These are phyloP conservation scores for Ogataea saltuana DNA, from an alignment of 805 yeast genomes.

Conservation along the genomic window DNA sequence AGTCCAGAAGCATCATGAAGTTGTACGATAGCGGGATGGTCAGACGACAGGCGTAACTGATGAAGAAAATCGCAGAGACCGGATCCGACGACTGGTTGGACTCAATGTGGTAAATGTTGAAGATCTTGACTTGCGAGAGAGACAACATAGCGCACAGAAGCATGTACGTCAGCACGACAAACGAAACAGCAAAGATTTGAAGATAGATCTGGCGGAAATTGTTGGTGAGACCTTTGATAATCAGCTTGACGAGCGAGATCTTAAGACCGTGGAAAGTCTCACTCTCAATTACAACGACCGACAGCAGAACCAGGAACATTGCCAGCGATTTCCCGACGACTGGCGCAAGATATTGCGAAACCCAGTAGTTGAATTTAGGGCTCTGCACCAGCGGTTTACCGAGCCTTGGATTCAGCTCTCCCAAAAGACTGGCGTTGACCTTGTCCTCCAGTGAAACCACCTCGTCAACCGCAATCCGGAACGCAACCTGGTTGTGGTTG, in stretches of 20 bases:
- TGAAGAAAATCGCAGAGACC: slow-evolving; percentile 72
- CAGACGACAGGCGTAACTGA: slow-evolving; percentile 77
- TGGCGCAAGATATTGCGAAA: slow-evolving; percentile 49
- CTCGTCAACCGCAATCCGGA: slow-evolving; percentile 48
- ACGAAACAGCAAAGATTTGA: slow-evolving; percentile 42
- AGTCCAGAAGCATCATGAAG: slow-evolving; percentile 63
- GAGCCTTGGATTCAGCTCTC: slow-evolving; percentile 35
- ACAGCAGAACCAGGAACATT: slow-evolving; percentile 41
- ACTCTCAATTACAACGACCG: slow-evolving; percentile 64
- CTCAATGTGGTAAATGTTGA: slow-evolving; percentile 70
- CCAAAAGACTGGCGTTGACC: slow-evolving; percentile 41
- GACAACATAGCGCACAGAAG: slow-evolving; percentile 64
- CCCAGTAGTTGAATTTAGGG: slow-evolving; percentile 44
- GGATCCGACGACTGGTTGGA: slow-evolving; percentile 73
- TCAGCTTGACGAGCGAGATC: slow-evolving; percentile 59
- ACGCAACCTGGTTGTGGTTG: slow-evolving; percentile 57
- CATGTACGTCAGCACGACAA: slow-evolving; percentile 62
- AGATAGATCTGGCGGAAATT: slow-evolving; percentile 22
- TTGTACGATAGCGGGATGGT: slow-evolving; percentile 83
- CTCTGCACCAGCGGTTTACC: slow-evolving; percentile 28
- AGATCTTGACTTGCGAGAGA: slow-evolving; percentile 64
- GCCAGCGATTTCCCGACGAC: slow-evolving; percentile 44
- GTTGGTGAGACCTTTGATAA: slow-evolving; percentile 29
- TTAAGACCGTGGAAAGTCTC: slow-evolving; percentile 72
- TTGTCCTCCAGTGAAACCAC: slow-evolving; percentile 60